Evolutionary conservation across 116 monocot species (phyloP).

Genomic region (Zostera marina): DNA sequence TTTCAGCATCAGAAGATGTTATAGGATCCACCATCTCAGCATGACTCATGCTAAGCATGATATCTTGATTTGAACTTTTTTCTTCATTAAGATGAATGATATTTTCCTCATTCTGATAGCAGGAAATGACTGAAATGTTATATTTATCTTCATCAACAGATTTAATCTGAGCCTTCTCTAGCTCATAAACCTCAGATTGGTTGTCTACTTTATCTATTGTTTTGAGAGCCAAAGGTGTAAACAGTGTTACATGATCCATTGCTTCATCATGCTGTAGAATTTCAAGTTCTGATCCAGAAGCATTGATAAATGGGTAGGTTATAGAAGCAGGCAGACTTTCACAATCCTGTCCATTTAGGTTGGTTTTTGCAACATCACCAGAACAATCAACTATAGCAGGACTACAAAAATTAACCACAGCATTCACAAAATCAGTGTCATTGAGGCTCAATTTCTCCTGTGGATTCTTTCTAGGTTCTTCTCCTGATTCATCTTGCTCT

Average conservation of each 20-base stretch:
- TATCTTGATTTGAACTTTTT: background rate
- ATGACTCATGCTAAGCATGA: background rate
- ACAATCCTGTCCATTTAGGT: background rate
- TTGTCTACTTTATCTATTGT: background rate
- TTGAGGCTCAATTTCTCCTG: background rate
- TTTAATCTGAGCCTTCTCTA: background rate
- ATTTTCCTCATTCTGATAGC: background rate
- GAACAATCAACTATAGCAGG: background rate
- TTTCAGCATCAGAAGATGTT: background rate
- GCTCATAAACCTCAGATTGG: background rate
- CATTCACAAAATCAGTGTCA: background rate
- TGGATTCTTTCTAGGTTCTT: background rate
- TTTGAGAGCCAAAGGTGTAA: background rate
- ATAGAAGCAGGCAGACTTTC: background rate
- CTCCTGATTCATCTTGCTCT: constrained; percentile 1
- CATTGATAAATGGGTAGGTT: background rate
- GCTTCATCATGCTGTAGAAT: background rate
- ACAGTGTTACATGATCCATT: background rate
- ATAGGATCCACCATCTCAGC: background rate
- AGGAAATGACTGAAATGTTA: no score
- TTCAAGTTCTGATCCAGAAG: background rate
- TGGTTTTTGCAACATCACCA: background rate
- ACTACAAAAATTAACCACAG: background rate
- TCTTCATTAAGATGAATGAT: background rate
- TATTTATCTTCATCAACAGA: background rate